A percentile compares a stretch with the other conserved stretches of the same genome.
These are phyloP conservation scores for Scheffersomyces illinoinensis DNA, from an alignment of 1,139 yeast species.

Conservation along the genomic window DNA sequence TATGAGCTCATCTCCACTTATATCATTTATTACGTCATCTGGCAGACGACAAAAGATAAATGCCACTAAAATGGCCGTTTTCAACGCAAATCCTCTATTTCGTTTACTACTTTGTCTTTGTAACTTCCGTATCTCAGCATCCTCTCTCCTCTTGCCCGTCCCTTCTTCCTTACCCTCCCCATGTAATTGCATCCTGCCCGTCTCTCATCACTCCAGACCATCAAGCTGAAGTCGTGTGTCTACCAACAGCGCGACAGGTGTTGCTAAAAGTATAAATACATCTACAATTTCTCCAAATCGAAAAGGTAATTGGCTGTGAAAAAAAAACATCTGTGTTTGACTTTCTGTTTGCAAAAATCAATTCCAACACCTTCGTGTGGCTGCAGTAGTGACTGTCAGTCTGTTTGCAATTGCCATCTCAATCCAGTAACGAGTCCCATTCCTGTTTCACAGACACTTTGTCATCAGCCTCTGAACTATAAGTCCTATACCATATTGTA, in stretches of 20 bases:
- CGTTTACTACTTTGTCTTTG: neutral
- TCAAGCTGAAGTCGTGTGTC: constrained; percentile 5
- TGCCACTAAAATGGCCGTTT: neutral
- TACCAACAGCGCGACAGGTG: constrained; percentile 9
- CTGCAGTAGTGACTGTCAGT: neutral
- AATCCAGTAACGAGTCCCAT: neutral
- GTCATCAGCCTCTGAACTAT: neutral
- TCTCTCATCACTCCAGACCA: neutral
- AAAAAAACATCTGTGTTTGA: neutral
- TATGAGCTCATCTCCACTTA: neutral
- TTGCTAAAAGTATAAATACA: constrained; percentile 16
- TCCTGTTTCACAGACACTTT: neutral
- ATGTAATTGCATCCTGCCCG: neutral
- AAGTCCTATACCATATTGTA: too few species aligned
- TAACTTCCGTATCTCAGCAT: neutral
- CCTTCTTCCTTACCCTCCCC: neutral
- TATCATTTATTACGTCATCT: neutral
- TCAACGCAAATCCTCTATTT: neutral
- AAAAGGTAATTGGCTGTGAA: neutral
- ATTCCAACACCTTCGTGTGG: neutral
- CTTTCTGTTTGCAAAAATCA: neutral
- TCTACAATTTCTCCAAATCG: constrained; percentile 13
- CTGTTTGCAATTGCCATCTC: neutral
- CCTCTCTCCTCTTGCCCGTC: neutral
- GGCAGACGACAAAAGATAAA: neutral